These are phyloP conservation scores for Auriscalpium vulgare DNA, from an alignment of 768 basidiomycete genomes.

Conservation along the genomic window DNA sequence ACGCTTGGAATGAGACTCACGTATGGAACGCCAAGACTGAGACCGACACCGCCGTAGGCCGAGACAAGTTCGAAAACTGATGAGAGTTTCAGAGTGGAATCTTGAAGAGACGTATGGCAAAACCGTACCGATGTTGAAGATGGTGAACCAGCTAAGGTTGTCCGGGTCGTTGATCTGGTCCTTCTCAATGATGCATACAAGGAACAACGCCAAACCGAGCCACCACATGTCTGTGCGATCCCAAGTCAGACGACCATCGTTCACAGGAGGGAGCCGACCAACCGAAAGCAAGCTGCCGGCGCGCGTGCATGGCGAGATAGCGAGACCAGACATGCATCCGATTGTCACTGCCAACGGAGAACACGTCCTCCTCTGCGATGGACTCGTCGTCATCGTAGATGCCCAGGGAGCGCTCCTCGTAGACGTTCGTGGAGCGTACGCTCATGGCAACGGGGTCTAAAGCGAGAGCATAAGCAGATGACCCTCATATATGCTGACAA, in stretches of 20 bases:
- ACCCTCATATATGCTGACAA: conserved; percentile 1
- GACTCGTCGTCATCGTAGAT: conserved; percentile 48
- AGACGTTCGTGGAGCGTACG: conserved; percentile 89
- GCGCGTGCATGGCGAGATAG: conserved; percentile 75
- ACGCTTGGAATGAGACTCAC: conserved; percentile 34
- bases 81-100: background rate
- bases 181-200: conserved; percentile 90
- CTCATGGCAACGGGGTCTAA: conserved; percentile 78
- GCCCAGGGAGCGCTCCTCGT: conserved; percentile 89
- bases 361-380: conserved; percentile 30
- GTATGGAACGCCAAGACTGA: conserved; percentile 80
- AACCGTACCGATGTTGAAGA: conserved; percentile 66
- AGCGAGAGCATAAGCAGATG: background rate
- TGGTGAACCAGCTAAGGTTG: conserved; percentile 68
- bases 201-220: conserved; percentile 76
- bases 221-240: conserved; percentile 86
- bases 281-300: conserved; percentile 90
- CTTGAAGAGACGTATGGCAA: background rate
- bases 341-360: conserved; percentile 31
- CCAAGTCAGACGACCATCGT: background rate
- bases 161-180: conserved; percentile 45
- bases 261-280: conserved; percentile 12
- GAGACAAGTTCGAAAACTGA: conserved; percentile 83
- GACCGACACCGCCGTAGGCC: conserved; percentile 83
- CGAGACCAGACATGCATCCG: conserved; percentile 64